Conservation (phyloP, 179 eudicot species). For the Nepenthes alata region DNA sequence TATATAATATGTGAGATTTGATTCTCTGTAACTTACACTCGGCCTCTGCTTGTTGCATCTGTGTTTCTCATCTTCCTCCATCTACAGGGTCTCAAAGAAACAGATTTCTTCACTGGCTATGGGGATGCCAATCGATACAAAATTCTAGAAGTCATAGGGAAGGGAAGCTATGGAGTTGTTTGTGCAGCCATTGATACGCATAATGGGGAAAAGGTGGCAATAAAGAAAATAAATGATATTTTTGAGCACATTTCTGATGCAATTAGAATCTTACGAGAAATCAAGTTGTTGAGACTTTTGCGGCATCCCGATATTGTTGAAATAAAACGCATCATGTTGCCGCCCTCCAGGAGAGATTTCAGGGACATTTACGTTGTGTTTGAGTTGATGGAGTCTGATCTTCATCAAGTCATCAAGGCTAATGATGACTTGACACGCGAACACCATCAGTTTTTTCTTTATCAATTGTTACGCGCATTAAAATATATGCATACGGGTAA, state of each 20-base stretch:
- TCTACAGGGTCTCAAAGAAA: slow-evolving; percentile 45
- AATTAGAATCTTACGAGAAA: slow-evolving; percentile 37
- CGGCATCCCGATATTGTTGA: slow-evolving; percentile 51
- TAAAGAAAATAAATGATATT: slow-evolving; percentile 40
- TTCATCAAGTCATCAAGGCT: slow-evolving; percentile 52
- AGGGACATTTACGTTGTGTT: slow-evolving; percentile 44
- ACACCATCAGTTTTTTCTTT: slow-evolving; percentile 43
- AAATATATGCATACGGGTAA: slow-evolving; percentile 95
- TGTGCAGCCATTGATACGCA: slow-evolving; percentile 45
- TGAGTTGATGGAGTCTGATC: slow-evolving; percentile 48
- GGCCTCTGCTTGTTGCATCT: neutral
- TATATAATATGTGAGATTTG: neutral
- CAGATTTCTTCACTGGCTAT: slow-evolving; percentile 46
- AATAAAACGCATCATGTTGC: slow-evolving; percentile 44
- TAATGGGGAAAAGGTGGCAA: slow-evolving; percentile 39
- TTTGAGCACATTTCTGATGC: slow-evolving; percentile 49
- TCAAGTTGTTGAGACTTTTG: slow-evolving; percentile 36
- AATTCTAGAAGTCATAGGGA: slow-evolving; percentile 42
- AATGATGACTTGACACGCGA: slow-evolving; percentile 44
- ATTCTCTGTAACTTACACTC: neutral
- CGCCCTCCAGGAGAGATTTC: slow-evolving; percentile 40
- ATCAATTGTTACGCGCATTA: slow-evolving; percentile 44
- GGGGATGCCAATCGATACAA: slow-evolving; percentile 42
- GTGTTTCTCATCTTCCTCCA: neutral
- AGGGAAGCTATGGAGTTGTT: slow-evolving; percentile 48